Conservation (phyloP, 192 early-diverging fungal genomes). For the Rhizophagus prolifer region DNA sequence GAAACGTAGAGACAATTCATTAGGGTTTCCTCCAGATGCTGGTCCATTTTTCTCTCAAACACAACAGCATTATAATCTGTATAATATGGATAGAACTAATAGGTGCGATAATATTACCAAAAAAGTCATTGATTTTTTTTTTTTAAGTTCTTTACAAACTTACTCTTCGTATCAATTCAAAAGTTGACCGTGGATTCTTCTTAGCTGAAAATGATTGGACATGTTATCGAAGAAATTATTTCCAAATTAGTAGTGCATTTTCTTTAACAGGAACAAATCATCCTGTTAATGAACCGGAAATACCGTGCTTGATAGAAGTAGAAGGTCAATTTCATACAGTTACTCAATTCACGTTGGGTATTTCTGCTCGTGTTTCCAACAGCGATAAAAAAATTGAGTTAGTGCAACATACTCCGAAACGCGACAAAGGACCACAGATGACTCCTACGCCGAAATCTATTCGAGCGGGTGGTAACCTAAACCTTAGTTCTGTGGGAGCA, state of each 20-base stretch:
- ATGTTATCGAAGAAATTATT: conserved; percentile 94
- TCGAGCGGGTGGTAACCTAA: conserved; percentile 60
- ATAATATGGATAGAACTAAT: conserved; percentile 58
- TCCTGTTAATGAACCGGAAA: conserved; percentile 39
- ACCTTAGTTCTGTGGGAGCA: conserved; percentile 32
- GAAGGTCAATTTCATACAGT: conserved; percentile 57
- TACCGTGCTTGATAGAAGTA: conserved; percentile 66
- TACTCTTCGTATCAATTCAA: conserved; percentile 59
- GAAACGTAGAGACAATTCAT: conserved; percentile 13
- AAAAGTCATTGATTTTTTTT: neutral
- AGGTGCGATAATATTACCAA: conserved; percentile 35
- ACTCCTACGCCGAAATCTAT: conserved; percentile 58
- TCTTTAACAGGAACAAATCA: conserved; percentile 47
- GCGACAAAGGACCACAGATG: conserved; percentile 90
- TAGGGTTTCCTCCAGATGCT: conserved; percentile 42
- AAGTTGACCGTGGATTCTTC: conserved; percentile 93
- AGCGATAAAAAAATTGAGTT: conserved; percentile 77
- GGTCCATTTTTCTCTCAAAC: conserved; percentile 71
- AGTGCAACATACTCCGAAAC: conserved; percentile 86
- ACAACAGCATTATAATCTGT: conserved; percentile 59
- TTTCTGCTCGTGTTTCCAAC: conserved; percentile 71
- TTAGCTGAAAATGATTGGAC: conserved; percentile 88
- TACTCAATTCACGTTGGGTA: conserved; percentile 68
- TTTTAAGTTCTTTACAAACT: neutral
- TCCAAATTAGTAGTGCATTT: conserved; percentile 76